phyloP scores from a whole-genome alignment of 306 rosid genomes.

The Fragaria ananassa region DNA sequence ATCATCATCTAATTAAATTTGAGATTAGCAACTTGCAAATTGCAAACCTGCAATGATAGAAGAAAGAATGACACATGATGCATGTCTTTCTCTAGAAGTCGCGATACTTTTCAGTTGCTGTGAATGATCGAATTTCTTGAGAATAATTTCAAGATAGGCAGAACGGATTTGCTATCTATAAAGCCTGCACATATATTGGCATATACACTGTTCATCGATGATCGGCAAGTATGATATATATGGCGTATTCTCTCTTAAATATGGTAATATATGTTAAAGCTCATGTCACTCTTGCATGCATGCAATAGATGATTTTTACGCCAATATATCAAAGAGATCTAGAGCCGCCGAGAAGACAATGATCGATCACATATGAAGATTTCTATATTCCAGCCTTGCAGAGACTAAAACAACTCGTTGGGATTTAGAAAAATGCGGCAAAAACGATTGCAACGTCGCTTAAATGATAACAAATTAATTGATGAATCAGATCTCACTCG shows the following conservation, averaged over 20 bases:
- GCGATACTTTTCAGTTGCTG: background rate
- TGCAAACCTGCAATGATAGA: background rate
- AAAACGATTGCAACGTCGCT: background rate
- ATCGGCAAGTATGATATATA: too few species aligned
- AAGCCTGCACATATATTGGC: background rate
- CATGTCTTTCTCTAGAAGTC: background rate
- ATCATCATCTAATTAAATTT: background rate
- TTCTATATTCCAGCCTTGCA: background rate
- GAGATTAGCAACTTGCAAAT: background rate
- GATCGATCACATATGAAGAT: background rate
- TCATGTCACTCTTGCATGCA: too few species aligned
- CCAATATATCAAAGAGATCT: too few species aligned
- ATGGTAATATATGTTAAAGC: too few species aligned
- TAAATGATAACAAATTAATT: background rate
- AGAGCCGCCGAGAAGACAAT: background rate
- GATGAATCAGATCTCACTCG: background rate
- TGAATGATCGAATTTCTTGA: background rate
- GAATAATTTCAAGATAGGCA: background rate
- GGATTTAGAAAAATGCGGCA: background rate
- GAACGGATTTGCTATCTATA: constrained; percentile 5
- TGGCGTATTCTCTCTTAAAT: too few species aligned
- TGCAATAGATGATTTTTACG: too few species aligned
- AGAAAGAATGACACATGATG: background rate
- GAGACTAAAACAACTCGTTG: background rate
- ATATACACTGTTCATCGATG: too few species aligned